These are phyloP conservation scores for Coccomyxa sp. DNA, from an alignment of 139 green algal genomes.

Conservation along the genomic window DNA sequence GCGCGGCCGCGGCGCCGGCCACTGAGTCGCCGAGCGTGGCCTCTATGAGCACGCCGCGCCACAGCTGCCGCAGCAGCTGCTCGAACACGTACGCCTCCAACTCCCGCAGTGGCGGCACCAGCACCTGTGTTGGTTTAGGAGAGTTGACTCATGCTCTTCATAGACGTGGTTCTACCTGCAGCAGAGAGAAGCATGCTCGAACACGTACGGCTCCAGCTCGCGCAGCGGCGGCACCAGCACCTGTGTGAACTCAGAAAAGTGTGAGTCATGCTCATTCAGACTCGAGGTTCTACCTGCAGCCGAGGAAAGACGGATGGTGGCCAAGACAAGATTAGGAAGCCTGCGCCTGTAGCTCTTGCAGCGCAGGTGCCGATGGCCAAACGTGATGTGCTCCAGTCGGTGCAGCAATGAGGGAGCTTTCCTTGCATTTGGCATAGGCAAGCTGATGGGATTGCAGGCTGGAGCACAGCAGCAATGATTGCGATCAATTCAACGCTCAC, in stretches of 20 bases:
- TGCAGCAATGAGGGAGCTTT: too few species aligned
- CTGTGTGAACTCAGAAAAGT: conserved; percentile 2
- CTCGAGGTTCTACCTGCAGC: too few species aligned
- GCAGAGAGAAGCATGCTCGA: neutral
- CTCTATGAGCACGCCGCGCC: conserved; percentile 35
- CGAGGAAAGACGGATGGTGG: too few species aligned
- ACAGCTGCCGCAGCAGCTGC: conserved; percentile 46
- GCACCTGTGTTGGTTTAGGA: conserved; percentile 17
- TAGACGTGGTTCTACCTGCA: neutral
- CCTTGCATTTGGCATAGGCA: too few species aligned
- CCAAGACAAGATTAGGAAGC: too few species aligned
- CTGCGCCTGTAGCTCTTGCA: too few species aligned
- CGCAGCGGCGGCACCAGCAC: conserved; percentile 41
- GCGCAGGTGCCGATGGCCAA: too few species aligned
- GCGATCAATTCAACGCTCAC: too few species aligned
- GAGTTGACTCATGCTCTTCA: neutral
- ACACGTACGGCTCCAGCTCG: conserved; percentile 46
- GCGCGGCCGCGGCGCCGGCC: neutral
- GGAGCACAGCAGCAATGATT: too few species aligned
- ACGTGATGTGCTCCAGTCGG: too few species aligned
- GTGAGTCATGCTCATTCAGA: too few species aligned
- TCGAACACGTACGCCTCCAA: conserved; percentile 60
- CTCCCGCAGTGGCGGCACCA: conserved; percentile 47
- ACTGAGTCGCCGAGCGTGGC: conserved; percentile 1
- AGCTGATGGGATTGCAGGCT: too few species aligned